phyloP scores from a whole-genome alignment of 164 flowering plant species.

The Dillenia suffruticosa region DNA sequence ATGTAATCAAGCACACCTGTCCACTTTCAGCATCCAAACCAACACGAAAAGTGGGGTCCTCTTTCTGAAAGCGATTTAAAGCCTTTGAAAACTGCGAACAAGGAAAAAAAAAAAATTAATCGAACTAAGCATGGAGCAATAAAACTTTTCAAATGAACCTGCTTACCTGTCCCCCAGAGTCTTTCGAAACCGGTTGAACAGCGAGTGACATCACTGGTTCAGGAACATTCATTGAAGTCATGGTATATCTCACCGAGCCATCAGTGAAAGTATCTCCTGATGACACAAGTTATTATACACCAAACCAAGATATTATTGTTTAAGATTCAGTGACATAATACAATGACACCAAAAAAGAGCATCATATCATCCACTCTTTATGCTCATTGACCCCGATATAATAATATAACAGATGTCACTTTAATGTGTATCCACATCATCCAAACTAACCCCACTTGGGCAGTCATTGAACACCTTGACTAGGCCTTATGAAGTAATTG shows the following conservation, averaged over 20 bases:
- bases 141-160: not conserved
- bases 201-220: constrained; percentile 99
- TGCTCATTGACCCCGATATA: too few relatives aligned
- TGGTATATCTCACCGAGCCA: constrained; percentile 89
- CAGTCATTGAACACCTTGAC: too few relatives aligned
- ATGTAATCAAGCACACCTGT: constrained; percentile 46
- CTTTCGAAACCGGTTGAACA: constrained; percentile 91
- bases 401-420: too few relatives aligned
- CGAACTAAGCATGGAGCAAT: not conserved
- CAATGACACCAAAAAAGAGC: too few relatives aligned
- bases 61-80: constrained; percentile 94
- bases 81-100: constrained; percentile 90
- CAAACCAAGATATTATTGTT: too few relatives aligned
- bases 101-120: constrained; percentile 7
- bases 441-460: too few relatives aligned
- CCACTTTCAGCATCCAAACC: constrained; percentile 98
- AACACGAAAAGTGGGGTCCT: constrained; percentile 99
- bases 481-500: too few relatives aligned
- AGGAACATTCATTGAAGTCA: constrained; percentile 99
- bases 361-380: too few relatives aligned
- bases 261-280: constrained; percentile 97
- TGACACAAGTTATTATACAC: not conserved
- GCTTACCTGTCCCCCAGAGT: constrained; percentile 92
- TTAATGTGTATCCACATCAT: too few relatives aligned
- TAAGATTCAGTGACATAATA: too few relatives aligned